Evolutionary conservation across 169 alveolate genomes (phyloP), one percentile per base, ranked within the genome.

Genomic region (Cryptosporidium meleagridis): DNA sequence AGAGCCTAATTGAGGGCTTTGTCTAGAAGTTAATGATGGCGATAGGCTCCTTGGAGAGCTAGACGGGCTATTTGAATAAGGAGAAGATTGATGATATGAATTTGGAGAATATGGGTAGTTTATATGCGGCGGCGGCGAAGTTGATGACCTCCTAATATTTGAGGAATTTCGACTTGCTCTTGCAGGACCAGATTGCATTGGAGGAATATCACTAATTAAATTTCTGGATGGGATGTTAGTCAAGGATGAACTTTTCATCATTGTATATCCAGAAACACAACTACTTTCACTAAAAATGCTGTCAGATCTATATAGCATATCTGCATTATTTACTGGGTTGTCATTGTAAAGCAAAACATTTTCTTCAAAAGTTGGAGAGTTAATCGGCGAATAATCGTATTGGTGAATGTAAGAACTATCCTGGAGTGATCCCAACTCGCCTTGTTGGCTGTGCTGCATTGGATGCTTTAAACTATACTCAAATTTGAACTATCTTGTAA

Each of bases 31-130:
- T 18, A 44, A 9, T 18, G 67, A 70, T 45, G 84, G 84, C 1
- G 89, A 80, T 10, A 80, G 16, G 62, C 68, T 80, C 31, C 89
- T 80, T 5, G 89, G 89, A 48, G 89, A 80, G 35, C 67, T 62
- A 12, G 69, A 8, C 10, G 75, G 67, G 35, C 80, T 80, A 41
- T 62, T 62, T 29, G 89, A 80, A 45, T 61, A 29, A 3, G 89
- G 75, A 10, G 89, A 80, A 44, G 73, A 65, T 23, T 59, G 89
- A 35, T 37, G 89, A 62, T 59, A 62, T 26, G 69, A 41, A 33
- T 80, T 80, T 44, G 75, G 75, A 44, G 89, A 80, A 16, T 80
- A 80, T 8, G 89, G 89, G 26, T 41, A 29, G 23, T 45, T 61
- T 9, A 44, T 61, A 8, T 44, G 62, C 2, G 75, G 75, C 2